Conservation (phyloP, 1,139 yeast species). For the Yamadazyma buinensis region DNA sequence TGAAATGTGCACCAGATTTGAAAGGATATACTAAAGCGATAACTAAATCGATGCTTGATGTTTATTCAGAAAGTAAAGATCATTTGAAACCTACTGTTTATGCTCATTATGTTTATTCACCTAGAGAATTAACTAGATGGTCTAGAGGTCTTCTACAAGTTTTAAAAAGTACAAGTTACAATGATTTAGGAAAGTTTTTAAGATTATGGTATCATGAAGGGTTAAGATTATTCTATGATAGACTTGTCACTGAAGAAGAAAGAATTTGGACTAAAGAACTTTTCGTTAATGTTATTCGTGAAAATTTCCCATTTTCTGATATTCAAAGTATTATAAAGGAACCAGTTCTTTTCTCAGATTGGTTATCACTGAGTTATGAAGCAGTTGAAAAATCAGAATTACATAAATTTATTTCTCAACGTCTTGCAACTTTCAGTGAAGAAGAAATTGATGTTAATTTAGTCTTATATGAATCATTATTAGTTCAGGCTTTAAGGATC, state of each 20-base stretch:
- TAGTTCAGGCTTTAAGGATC: slow-evolving; percentile 73
- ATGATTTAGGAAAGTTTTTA: slow-evolving; percentile 43
- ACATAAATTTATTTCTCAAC: slow-evolving; percentile 52
- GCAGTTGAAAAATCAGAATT: slow-evolving; percentile 53
- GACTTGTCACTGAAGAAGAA: slow-evolving; percentile 52
- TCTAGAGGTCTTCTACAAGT: slow-evolving; percentile 69
- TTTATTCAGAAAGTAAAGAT: slow-evolving; percentile 47
- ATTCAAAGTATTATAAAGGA: slow-evolving; percentile 28
- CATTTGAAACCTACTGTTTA: slow-evolving; percentile 33
- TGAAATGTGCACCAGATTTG: slow-evolving; percentile 62
- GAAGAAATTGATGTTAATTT: slow-evolving; percentile 65
- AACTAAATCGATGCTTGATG: slow-evolving; percentile 64
- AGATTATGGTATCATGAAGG: slow-evolving; percentile 85
- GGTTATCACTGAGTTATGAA: slow-evolving; percentile 66
- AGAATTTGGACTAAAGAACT: slow-evolving; percentile 48
- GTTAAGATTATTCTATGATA: slow-evolving; percentile 69
- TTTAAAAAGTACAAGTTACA: slow-evolving; percentile 33
- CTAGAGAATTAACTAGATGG: slow-evolving; percentile 92
- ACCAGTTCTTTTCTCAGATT: slow-evolving; percentile 66
- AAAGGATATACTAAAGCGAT: slow-evolving; percentile 50
- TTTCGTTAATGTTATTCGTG: slow-evolving; percentile 33
- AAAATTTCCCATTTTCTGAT: slow-evolving; percentile 48
- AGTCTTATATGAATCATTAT: slow-evolving; percentile 64
- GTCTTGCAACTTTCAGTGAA: slow-evolving; percentile 71
- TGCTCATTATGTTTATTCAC: slow-evolving; percentile 75